A percentile compares a stretch with the other conserved stretches of the same genome.
These are phyloP conservation scores for Pezicula rhizophila DNA, from an alignment of 2,329 filamentous ascomycete genomes.

Conservation along the genomic window DNA sequence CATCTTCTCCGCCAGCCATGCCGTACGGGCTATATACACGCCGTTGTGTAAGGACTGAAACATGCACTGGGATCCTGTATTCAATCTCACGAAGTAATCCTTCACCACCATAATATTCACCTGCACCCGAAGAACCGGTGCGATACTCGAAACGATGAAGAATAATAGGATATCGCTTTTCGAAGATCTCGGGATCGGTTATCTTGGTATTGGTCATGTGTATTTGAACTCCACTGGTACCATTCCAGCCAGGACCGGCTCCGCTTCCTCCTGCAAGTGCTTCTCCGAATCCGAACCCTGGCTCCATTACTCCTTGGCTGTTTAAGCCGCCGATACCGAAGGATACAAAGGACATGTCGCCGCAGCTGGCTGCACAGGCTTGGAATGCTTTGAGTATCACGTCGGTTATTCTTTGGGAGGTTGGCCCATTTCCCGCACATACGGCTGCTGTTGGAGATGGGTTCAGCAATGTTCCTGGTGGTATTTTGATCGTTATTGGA, in stretches of 20 bases:
- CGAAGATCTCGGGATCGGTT: constrained; percentile 19
- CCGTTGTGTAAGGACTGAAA: constrained; percentile 47
- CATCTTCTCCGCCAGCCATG: constrained; percentile 73
- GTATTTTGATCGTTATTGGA: constrained; percentile 66
- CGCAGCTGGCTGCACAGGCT: constrained; percentile 70
- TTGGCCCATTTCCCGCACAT: constrained; percentile 75
- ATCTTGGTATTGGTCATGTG: constrained; percentile 20
- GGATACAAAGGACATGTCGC: constrained; percentile 75
- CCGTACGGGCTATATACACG: constrained; percentile 74
- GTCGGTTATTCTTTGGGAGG: constrained; percentile 71
- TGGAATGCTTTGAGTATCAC: constrained; percentile 72
- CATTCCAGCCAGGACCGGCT: constrained; percentile 16
- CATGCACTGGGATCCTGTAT: constrained; percentile 4
- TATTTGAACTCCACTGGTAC: constrained; percentile 15
- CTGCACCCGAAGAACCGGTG: constrained; percentile 14
- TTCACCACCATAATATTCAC: constrained; percentile 13
- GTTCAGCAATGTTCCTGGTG: constrained; percentile 61
- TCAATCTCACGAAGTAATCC: constrained; percentile 18
- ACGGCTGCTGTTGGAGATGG: constrained; percentile 70
- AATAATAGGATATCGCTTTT: constrained; percentile 20
- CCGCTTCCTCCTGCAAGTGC: constrained; percentile 20
- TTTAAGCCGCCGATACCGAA: constrained; percentile 70
- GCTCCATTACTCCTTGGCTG: constrained; percentile 47
- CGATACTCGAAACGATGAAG: constrained; percentile 17
- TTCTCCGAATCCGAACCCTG: constrained; percentile 63